Evolutionary conservation across 495 filamentous ascomycete species (phyloP), one percentile per base, ranked within the genome.

Genomic region (Bacidia rubella): DNA sequence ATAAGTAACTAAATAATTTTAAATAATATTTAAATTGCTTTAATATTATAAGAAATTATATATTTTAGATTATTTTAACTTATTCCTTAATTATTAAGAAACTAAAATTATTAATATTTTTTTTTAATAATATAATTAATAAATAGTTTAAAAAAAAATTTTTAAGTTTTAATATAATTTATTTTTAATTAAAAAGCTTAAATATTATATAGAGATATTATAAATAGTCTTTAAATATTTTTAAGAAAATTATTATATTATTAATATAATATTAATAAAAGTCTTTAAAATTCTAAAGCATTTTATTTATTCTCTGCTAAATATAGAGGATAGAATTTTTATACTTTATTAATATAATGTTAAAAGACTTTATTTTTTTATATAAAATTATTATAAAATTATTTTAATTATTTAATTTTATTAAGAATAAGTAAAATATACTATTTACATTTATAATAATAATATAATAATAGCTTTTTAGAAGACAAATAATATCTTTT

Each of bases 191-290:
- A 32, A 53, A 24, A 12, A 45, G 12, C 12, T n/a, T 46, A 39
- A 49, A 49, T 25, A 26, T 27, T 49, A 25, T 26, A 25, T 49
- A 24, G 15, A 26, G 11, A 19, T 2, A 46, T n/a, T 12, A n/a
- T 21, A 46, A 46, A 46, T 46, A 46, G 11, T 54, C 17, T 1
- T 24, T 53, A 17, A 56, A 38, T 0, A 19, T 19, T 21, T 53
- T 56, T 21, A 38, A 38, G 27, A 46, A 40, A 47, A 41, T 41
- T 27, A 49, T 25, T n/a, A 54, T 41, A 54, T 57, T 22, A 9
- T 57, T 21, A n/a, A 57, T 57, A 24, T 49, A 50, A 10, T 20
- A 46, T 24, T 41, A 3, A 17, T 15, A 1, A 44, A 9, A 44
- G 21, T 54, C 17, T 25, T 9, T 2, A n/a, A 26, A 27, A 20